Base-by-base conservation (phyloP, 2,329 filamentous ascomycete genomes). In the Colletotrichum agaves region DNA sequence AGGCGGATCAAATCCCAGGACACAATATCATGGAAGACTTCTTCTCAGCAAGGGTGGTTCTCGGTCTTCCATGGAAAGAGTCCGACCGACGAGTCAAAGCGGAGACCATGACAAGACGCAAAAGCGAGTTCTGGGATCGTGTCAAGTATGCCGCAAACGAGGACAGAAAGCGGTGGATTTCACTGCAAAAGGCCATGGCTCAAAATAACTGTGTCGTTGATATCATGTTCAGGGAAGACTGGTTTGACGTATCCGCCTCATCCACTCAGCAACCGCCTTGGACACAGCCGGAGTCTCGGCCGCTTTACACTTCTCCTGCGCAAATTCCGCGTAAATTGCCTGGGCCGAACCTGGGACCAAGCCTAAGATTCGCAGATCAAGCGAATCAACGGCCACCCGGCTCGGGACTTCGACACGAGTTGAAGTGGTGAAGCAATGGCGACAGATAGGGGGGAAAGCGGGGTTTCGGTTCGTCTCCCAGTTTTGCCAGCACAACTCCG, bases 171-270 rank as follows among this genome's bases (percentile, higher is more conserved):
- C 59, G n/a, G 15, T 70, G 68, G 68, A 46, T 11, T 12, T 39
- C 43, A 12, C 39, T 70, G 7, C 68, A 70, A 33, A 23, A 64
- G 35, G 47, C 60, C 21, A 70, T 70, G 64, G 64, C 68, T 23
- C 43, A 43, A 50, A 43, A 62, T 17, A 31, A 49, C 21, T 70
- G 68, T 41, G 15, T 70, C 15, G 65, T 70, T n/a, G 68, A 70
- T 31, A 63, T 70, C 15, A 17, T 53, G 5, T 64, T 69, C 43
- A 17, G 19, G 39, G 64, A 35, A 11, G 46, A 44, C 4, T 69
- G 67, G 67, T 8, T 53, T 12, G 23, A 53, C n/a, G 23, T 67
- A 33, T 23, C 46, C 2, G 27, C 56, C 10, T 23, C 21, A 19
- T 21, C 35, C 8, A 17, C 39, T 27, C 35, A 11, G 27, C 19